These are phyloP conservation scores for Phytophthora cajani DNA, from an alignment of 352 stramenopile species.

Conservation along the genomic window DNA sequence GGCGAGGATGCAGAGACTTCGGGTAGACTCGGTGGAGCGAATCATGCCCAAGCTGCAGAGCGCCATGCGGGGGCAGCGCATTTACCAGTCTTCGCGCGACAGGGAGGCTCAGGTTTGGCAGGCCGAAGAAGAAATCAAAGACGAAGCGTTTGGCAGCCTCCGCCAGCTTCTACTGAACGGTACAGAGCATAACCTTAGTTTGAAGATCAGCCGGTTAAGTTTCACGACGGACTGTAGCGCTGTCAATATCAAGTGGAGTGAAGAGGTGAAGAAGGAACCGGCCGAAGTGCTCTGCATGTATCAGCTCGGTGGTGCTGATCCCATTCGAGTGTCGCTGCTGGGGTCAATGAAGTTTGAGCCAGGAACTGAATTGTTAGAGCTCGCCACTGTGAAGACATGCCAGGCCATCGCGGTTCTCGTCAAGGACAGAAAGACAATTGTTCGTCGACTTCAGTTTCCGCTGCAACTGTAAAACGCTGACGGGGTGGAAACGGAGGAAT, in stretches of 20 bases:
- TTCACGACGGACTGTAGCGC: background rate
- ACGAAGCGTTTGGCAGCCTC: background rate
- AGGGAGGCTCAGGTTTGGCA: background rate
- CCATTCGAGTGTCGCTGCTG: background rate
- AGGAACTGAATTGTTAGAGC: constrained; percentile 12
- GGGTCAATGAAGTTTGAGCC: constrained; percentile 26
- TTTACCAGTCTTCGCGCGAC: constrained; percentile 5
- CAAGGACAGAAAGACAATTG: constrained; percentile 13
- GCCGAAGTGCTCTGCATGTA: constrained; percentile 23
- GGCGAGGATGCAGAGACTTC: background rate
- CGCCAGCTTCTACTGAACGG: background rate
- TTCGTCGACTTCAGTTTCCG: constrained; percentile 18
- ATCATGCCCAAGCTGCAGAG: background rate
- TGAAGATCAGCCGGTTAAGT: background rate
- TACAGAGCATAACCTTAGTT: background rate
- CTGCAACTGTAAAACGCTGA: background rate
- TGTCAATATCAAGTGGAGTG: constrained; percentile 16
- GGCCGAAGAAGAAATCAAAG: background rate
- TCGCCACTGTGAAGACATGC: constrained; percentile 22
- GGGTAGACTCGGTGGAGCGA: constrained; percentile 1
- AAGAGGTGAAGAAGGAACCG: constrained; percentile 29
- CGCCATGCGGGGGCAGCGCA: background rate
- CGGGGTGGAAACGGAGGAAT: constrained; percentile 3
- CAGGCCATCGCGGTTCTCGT: constrained; percentile 23
- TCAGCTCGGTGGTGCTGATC: background rate